Percentiles rank a stretch among this genome's conserved stretches.
phyloP scores from a whole-genome alignment of 805 yeast genomes.

The Cyberlindnera xylosilytica region DNA sequence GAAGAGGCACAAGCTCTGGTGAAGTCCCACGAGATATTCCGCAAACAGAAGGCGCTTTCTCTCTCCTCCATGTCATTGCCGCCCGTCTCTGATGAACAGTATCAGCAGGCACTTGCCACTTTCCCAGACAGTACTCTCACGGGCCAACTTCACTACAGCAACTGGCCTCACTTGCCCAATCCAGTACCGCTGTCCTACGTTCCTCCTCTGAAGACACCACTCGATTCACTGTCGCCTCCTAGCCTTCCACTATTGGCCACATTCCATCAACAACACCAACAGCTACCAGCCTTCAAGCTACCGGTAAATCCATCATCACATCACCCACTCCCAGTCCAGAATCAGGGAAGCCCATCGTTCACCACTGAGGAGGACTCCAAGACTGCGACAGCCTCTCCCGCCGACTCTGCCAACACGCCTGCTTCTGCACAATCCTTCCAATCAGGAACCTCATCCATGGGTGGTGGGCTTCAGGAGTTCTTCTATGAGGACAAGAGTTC shows the following conservation, averaged over 20 bases:
- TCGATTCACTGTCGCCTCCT: background rate
- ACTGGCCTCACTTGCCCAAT: background rate
- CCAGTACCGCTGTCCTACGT: background rate
- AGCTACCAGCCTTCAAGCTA: too few relatives aligned
- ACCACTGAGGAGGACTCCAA: too few relatives aligned
- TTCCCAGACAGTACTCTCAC: too few relatives aligned
- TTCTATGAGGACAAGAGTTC: background rate
- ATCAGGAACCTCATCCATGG: background rate
- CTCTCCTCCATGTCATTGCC: background rate
- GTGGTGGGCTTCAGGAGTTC: background rate
- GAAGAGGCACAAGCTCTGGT: slow-evolving; percentile 2
- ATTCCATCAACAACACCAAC: too few relatives aligned
- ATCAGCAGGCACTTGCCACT: too few relatives aligned
- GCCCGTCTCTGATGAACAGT: too few relatives aligned
- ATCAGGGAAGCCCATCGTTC: too few relatives aligned
- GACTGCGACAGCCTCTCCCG: background rate
- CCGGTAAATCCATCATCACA: too few relatives aligned
- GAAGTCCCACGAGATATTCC: background rate
- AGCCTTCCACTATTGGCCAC: too few relatives aligned
- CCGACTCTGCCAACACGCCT: background rate
- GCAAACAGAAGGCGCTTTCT: background rate
- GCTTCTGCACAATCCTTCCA: background rate
- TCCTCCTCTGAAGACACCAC: background rate
- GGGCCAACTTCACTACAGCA: background rate
- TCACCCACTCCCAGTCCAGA: too few relatives aligned